Evolutionary conservation across 2,329 filamentous ascomycete species (phyloP).

Genomic region (Massarina eburnea): DNA sequence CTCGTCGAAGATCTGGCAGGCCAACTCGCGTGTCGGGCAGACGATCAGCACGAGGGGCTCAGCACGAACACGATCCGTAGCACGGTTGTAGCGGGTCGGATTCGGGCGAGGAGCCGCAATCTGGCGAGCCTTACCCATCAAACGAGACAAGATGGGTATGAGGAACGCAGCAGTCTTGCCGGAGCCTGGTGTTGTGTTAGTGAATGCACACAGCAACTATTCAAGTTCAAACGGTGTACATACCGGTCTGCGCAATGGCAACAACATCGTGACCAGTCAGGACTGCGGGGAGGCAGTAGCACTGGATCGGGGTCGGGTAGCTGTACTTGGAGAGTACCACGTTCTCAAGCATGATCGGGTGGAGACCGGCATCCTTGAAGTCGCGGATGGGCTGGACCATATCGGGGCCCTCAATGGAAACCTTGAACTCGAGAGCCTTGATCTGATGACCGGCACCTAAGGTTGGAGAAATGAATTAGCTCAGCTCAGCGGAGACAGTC

Average conservation of each 20-base stretch:
- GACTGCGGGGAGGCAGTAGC: slow-evolving; percentile 80
- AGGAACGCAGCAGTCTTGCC: slow-evolving; percentile 95
- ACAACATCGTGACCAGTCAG: slow-evolving; percentile 78
- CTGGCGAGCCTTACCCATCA: slow-evolving; percentile 96
- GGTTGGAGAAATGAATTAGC: too few species aligned
- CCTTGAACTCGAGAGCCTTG: slow-evolving; percentile 59
- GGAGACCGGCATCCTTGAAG: slow-evolving; percentile 79
- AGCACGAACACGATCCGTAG: slow-evolving; percentile 61
- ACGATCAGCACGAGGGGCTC: slow-evolving; percentile 88
- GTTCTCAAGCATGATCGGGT: slow-evolving; percentile 81
- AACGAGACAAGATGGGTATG: slow-evolving; percentile 80
- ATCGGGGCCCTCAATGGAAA: slow-evolving; percentile 53
- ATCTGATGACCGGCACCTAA: slow-evolving; percentile 70
- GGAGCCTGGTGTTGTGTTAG: slow-evolving; percentile 65
- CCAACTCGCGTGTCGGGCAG: slow-evolving; percentile 84
- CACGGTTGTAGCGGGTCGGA: slow-evolving; percentile 56
- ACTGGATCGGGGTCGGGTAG: slow-evolving; percentile 82
- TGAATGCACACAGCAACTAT: background rate
- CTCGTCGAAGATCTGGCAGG: slow-evolving; percentile 94
- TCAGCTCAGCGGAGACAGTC: too few species aligned
- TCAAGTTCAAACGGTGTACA: slow-evolving; percentile 30
- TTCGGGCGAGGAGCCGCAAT: slow-evolving; percentile 77
- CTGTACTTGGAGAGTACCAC: slow-evolving; percentile 71
- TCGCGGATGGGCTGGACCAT: slow-evolving; percentile 50
- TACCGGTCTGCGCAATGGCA: slow-evolving; percentile 90